Evolutionary conservation across 495 filamentous ascomycete genomes (phyloP).

Genomic region (Pyronema domesticum): DNA sequence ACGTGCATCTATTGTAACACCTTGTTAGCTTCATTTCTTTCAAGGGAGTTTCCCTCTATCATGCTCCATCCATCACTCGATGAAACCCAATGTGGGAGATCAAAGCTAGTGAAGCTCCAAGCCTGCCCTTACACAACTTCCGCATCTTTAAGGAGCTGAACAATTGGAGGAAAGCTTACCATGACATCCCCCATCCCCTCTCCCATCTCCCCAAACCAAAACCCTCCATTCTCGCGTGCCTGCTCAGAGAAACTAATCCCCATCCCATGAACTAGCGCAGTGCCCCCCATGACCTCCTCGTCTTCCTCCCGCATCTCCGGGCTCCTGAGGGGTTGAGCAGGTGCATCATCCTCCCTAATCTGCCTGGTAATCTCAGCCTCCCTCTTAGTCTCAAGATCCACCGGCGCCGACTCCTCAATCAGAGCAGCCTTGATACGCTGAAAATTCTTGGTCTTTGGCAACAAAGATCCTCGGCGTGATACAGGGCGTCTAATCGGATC

Average conservation of each 20-base stretch:
- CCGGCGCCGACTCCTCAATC: constrained; percentile 65
- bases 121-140: constrained; percentile 13
- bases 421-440: constrained; percentile 81
- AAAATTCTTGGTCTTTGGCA: constrained; percentile 94
- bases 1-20: constrained; percentile 16
- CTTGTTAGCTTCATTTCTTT: background rate
- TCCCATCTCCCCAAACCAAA: constrained; percentile 15
- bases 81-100: background rate
- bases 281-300: constrained; percentile 19
- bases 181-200: constrained; percentile 23
- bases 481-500: constrained; percentile 47
- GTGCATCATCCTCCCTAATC: constrained; percentile 47
- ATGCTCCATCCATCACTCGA: background rate
- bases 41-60: background rate
- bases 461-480: constrained; percentile 67
- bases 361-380: constrained; percentile 92
- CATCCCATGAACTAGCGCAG: constrained; percentile 9
- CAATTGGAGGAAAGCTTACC: constrained; percentile 19
- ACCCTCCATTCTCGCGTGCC: constrained; percentile 20
- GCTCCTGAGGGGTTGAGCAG: background rate
- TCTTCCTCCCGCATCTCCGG: constrained; percentile 8
- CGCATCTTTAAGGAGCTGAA: no score
- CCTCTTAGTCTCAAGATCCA: constrained; percentile 73
- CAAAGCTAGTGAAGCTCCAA: constrained; percentile 21
- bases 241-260: constrained; percentile 22